These are phyloP conservation scores for Verticillium dahliae DNA, from an alignment of 2,329 filamentous ascomycete genomes.

Conservation along the genomic window DNA sequence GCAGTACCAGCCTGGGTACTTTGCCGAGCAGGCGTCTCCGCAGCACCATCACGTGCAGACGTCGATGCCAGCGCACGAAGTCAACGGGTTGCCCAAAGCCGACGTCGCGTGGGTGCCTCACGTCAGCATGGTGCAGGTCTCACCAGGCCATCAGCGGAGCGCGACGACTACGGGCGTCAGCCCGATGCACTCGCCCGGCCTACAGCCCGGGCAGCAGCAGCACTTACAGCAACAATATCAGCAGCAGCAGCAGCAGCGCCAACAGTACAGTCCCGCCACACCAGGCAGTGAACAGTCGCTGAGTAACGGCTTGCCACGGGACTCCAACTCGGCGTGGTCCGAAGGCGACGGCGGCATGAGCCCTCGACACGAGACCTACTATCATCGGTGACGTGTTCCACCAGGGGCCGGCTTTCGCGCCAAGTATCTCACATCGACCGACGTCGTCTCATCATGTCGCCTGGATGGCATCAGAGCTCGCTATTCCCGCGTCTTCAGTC, in stretches of 20 bases:
- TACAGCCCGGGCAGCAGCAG: not conserved
- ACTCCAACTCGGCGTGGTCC: not conserved
- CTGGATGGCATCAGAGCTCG: not conserved
- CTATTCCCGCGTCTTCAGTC: not conserved
- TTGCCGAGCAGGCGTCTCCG: slow-evolving; percentile 13
- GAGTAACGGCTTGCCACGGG: not conserved
- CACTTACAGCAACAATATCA: not conserved
- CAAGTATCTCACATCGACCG: not conserved
- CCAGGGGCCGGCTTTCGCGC: not conserved
- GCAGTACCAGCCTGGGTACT: slow-evolving; percentile 6
- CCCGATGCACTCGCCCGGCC: not conserved
- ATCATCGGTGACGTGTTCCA: not conserved
- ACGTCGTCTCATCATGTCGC: not conserved
- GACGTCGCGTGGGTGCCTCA: slow-evolving; percentile 22
- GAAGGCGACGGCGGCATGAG: not conserved
- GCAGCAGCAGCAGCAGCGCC: not conserved
- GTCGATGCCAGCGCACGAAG: not conserved
- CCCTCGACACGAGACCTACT: slow-evolving; percentile 1
- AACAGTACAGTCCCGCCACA: not conserved
- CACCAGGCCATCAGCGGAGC: slow-evolving; percentile 3
- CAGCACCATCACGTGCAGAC: slow-evolving; percentile 13
- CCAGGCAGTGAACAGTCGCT: not conserved
- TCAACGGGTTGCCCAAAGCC: not conserved
- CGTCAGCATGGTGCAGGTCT: slow-evolving; percentile 21
- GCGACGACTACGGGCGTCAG: not conserved